Conservation (phyloP, 208 protist species). For the Leishmania gerbilli region DNA sequence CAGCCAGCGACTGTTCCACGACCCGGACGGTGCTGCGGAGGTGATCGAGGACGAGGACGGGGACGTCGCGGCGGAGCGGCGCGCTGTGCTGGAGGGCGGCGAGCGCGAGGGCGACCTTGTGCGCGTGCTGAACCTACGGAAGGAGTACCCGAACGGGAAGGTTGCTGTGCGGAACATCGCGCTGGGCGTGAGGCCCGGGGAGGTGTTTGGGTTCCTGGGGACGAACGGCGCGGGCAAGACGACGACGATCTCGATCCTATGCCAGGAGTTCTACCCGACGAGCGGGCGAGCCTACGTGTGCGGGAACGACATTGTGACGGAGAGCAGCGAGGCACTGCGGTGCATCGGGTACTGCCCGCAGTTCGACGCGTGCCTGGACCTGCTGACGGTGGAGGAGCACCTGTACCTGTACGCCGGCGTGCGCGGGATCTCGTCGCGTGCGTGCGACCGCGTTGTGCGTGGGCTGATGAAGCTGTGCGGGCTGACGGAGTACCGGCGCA, state of each 20-base stretch:
- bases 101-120: slow-evolving; percentile 40
- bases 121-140: slow-evolving; percentile 54
- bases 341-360: slow-evolving; percentile 93
- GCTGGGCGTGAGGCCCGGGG: slow-evolving; percentile 66
- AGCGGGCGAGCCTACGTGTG: slow-evolving; percentile 61
- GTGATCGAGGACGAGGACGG: slow-evolving; percentile 37
- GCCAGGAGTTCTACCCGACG: slow-evolving; percentile 69
- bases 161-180: slow-evolving; percentile 72
- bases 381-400: slow-evolving; percentile 92
- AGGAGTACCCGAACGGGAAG: slow-evolving; percentile 69
- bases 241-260: slow-evolving; percentile 82
- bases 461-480: slow-evolving; percentile 47
- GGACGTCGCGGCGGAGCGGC: slow-evolving; percentile 43
- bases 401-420: slow-evolving; percentile 39
- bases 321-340: slow-evolving; percentile 44
- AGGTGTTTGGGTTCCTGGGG: slow-evolving; percentile 88
- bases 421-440: slow-evolving; percentile 25
- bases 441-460: slow-evolving; percentile 28
- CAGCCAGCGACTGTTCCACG: slow-evolving; percentile 36
- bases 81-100: slow-evolving; percentile 20
- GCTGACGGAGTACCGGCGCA: slow-evolving; percentile 40
- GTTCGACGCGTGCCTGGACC: slow-evolving; percentile 89
- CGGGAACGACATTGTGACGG: slow-evolving; percentile 54
- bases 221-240: slow-evolving; percentile 92
- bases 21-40: slow-evolving; percentile 36